A percentile compares a stretch with the other conserved stretches of the same genome.
These are phyloP conservation scores for Gaeumannomyces sp. DNA, from an alignment of 2,329 filamentous ascomycete species.

Conservation along the genomic window DNA sequence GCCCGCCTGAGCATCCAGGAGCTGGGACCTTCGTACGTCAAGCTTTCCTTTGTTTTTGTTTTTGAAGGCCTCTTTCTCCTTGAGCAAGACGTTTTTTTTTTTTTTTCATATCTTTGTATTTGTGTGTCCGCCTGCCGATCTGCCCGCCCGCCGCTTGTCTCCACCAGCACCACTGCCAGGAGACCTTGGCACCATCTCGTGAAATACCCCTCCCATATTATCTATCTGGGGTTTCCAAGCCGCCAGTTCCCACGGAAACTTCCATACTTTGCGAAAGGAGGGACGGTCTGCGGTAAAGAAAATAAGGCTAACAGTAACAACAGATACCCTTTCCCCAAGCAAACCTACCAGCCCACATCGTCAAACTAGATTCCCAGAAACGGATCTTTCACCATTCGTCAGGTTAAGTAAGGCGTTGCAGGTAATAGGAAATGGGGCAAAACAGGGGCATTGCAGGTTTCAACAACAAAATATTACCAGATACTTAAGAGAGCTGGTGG, in stretches of 20 bases:
- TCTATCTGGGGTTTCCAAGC: neutral
- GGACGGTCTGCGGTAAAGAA: neutral
- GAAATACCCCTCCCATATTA: neutral
- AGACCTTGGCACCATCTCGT: neutral
- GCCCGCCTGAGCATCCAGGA: conserved; percentile 91
- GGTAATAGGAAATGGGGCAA: conserved; percentile 1
- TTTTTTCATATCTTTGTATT: neutral
- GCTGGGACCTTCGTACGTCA: conserved; percentile 85
- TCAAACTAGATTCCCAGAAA: conserved; percentile 1
- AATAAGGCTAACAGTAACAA: conserved; percentile 7
- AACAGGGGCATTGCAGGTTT: conserved; percentile 19
- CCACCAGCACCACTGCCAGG: neutral
- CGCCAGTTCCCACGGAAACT: neutral
- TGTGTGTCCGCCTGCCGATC: neutral
- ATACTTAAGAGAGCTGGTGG: neutral
- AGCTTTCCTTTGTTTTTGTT: conserved; percentile 10
- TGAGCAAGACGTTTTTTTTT: neutral
- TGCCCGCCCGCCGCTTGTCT: neutral
- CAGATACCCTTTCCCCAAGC: conserved; percentile 78
- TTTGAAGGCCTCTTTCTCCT: conserved; percentile 2
- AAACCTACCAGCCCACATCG: conserved; percentile 55
- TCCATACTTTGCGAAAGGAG: neutral
- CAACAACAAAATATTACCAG: conserved; percentile 21
- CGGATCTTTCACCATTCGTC: conserved; percentile 1
- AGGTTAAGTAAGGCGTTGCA: conserved; percentile 14